Evolutionary conservation across 768 basidiomycete species (phyloP).

Genomic region (Pulveroboletus sp.): DNA sequence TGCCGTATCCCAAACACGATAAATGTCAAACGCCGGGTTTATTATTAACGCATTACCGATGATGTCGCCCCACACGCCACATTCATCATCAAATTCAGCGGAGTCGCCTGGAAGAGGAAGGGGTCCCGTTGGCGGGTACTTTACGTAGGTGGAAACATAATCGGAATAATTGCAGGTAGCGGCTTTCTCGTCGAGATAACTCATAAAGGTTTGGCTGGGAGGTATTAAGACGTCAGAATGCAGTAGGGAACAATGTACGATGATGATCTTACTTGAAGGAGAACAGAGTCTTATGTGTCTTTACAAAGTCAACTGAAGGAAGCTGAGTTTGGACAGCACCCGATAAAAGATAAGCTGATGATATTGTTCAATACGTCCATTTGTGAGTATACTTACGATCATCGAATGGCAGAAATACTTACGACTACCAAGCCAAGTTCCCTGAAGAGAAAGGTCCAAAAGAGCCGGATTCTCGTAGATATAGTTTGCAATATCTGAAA

Average conservation of each 20-base stretch:
- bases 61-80: constrained; percentile 67
- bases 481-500: no score
- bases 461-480: no score
- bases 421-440: constrained; percentile 77
- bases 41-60: constrained; percentile 57
- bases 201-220: constrained; percentile 58
- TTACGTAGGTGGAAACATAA: no score
- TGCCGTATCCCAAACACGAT: constrained; percentile 71
- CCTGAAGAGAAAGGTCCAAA: no score
- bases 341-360: constrained; percentile 55
- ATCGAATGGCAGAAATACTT: constrained; percentile 30
- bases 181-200: no score
- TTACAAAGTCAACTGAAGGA: constrained; percentile 70
- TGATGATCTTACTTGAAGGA: constrained; percentile 58
- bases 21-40: constrained; percentile 78
- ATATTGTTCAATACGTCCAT: not conserved
- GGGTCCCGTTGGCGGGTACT: no score
- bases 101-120: no score
- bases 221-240: not conserved
- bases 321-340: constrained; percentile 65
- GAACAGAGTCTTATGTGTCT: constrained; percentile 69
- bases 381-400: not conserved
- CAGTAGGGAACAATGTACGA: not conserved
- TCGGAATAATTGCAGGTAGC: no score
- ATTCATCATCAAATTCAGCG: constrained; percentile 43